Evolutionary conservation across 345 rosid genomes (phyloP), one percentile per base, ranked within the genome.

Genomic region (Eutrema japonicum): DNA sequence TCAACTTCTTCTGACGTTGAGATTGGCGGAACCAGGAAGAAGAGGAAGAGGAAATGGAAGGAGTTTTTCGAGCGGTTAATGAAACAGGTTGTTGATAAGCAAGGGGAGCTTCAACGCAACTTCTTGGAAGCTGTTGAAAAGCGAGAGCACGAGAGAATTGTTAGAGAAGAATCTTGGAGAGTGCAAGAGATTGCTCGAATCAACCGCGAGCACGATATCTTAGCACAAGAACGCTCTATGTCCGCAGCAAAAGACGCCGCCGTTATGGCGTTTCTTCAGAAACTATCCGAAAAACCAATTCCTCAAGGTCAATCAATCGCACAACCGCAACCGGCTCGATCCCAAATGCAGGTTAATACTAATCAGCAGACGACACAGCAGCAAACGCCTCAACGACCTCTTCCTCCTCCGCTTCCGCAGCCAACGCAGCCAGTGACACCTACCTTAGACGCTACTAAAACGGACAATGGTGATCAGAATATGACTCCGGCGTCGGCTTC

Each of bases 141-240:
- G 70, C 76, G 86, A 2, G 98, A 93, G 14, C 86, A 78, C 0
- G 96, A 93, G 43, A 83, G 92, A 70, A 54, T 84, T 64, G 75
- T 40, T 2, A 79, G 89, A n/a, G 97, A 93, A 74, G 96, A 93
- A 32, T 83, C 92, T 49, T 93, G 98, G 97, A 83, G 90, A 72
- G 59, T 72, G 69, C 97, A 90, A 66, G 97, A 90, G 60, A 80
- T 86, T 40, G 80, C 90, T 0, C 63, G 93, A 71, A 83, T 93
- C 48, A 86, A 76, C 73, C 70, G 84, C 14, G 93, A 93, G 35
- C 80, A 85, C 1, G 92, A 90, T 71, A 86, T 87, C 61, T 70
- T 90, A 30, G 89, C 87, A 30, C 89, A 86, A 62, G 97, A 93
- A 76, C 81, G 97, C 53, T 85, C 96, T 6, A 80, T 68, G 10